These are phyloP conservation scores for Chaetomiaceae sp. DNA, from an alignment of 2,329 filamentous ascomycete genomes.

Conservation along the genomic window DNA sequence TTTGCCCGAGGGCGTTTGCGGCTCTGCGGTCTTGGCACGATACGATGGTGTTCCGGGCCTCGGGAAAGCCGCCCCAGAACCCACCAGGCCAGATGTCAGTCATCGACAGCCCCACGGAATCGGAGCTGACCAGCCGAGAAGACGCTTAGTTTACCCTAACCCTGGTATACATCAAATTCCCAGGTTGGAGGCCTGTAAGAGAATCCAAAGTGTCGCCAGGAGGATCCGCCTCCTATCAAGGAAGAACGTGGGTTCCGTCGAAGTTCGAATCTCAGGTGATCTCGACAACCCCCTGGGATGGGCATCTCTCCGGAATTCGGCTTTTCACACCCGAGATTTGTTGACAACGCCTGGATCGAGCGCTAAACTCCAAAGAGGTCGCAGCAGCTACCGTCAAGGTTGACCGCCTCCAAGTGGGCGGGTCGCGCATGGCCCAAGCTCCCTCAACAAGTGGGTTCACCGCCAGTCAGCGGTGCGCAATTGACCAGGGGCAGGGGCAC, in stretches of 20 bases:
- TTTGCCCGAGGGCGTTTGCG: constrained; percentile 12
- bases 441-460: constrained; percentile 25
- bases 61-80: background rate
- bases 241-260: background rate
- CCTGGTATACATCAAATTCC: no score
- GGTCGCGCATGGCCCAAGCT: constrained; percentile 26
- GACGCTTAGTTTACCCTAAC: background rate
- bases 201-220: no score
- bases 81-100: background rate
- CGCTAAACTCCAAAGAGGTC: constrained; percentile 19
- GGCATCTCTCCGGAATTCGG: background rate
- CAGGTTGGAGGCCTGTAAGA: background rate
- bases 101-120: constrained; percentile 1
- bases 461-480: constrained; percentile 13
- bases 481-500: constrained; percentile 7
- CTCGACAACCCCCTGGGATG: background rate
- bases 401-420: constrained; percentile 24
- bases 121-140: background rate
- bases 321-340: constrained; percentile 17
- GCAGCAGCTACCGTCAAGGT: constrained; percentile 5
- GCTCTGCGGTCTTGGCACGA: constrained; percentile 8
- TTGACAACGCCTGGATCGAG: constrained; percentile 17
- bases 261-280: background rate
- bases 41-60: background rate
- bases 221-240: background rate